Percentiles rank a stretch among this genome's conserved stretches.
Conservation (phyloP, 768 basidiomycete genomes). For the Amanita brunnescens region DNA sequence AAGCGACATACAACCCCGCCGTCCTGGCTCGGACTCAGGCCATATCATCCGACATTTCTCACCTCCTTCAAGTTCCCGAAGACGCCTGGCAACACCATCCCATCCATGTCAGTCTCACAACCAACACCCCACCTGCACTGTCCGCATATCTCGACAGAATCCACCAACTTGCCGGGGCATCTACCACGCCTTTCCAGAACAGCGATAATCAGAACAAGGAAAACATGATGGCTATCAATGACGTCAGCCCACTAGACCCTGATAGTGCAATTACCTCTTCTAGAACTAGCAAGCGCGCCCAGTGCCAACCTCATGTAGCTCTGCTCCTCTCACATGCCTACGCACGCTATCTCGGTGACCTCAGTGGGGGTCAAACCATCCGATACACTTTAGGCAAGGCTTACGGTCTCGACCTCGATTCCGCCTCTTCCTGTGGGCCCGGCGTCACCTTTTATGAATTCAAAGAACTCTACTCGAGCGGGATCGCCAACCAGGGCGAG, state of each 20-base stretch:
- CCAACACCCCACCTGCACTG: conserved; percentile 40
- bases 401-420: conserved; percentile 41
- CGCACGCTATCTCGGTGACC: conserved; percentile 76
- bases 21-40: conserved; percentile 53
- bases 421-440: conserved; percentile 29
- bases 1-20: conserved; percentile 63
- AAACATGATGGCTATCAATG: not conserved
- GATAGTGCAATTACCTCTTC: too few relatives aligned
- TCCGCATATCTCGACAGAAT: conserved; percentile 47
- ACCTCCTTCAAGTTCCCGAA: conserved; percentile 45
- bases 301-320: conserved; percentile 26
- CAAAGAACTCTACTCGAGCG: conserved; percentile 40
- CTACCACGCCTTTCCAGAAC: not conserved
- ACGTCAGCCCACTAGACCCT: too few relatives aligned
- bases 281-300: too few relatives aligned
- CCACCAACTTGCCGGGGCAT: conserved; percentile 31
- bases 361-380: conserved; percentile 72
- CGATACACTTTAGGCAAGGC: conserved; percentile 54
- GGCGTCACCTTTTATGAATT: conserved; percentile 67
- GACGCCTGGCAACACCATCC: conserved; percentile 49
- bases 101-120: conserved; percentile 36
- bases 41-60: conserved; percentile 59
- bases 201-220: not conserved
- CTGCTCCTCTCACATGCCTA: conserved; percentile 70
- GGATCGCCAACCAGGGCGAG: conserved; percentile 42